Base-by-base conservation (phyloP, 169 alveolate genomes). In the Miamiensis avidus region DNA sequence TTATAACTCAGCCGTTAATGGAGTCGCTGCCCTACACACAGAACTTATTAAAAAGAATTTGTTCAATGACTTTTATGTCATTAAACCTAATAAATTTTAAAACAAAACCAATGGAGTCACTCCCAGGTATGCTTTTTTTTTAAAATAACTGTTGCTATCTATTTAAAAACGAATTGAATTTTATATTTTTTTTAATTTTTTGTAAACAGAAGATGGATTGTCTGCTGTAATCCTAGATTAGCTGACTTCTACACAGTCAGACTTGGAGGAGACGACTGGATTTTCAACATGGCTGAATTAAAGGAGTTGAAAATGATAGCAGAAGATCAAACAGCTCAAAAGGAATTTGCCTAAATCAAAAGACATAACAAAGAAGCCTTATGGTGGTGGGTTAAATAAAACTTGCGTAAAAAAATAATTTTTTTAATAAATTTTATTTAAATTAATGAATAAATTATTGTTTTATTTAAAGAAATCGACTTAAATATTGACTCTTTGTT, bases 81-180 rank as follows among this genome's bases (percentile, higher is more conserved):
- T 93, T 33, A 88, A 91, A 88, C 96, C 97, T 27, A 95, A 95
- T 76, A 98, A 97, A 89, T 91, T 98, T 88, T 88, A 92, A 73
- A 98, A 98, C 87, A 97, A 94, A 82, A 98, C 99, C 34, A 98
- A 98, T 91, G 99, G 99, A 29, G 99, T 98, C 29, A 97, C 99
- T n/a, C 99, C 99, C 6, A 91, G n/a, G n/a, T n/a, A n/a, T n/a
- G n/a, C n/a, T n/a, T n/a, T n/a, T n/a, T n/a, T n/a, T n/a, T n/a
- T n/a, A n/a, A n/a, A n/a, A n/a, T n/a, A n/a, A n/a, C n/a, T n/a
- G n/a, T n/a, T n/a, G n/a, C n/a, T n/a, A n/a, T n/a, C n/a, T n/a
- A n/a, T n/a, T n/a, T n/a, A n/a, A n/a, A n/a, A n/a, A n/a, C n/a
- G n/a, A n/a, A n/a, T n/a, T n/a, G n/a, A n/a, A n/a, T n/a, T n/a